These are phyloP conservation scores for Aspergillus pseudotamarii DNA, from an alignment of 2,329 filamentous ascomycete species.

Conservation along the genomic window DNA sequence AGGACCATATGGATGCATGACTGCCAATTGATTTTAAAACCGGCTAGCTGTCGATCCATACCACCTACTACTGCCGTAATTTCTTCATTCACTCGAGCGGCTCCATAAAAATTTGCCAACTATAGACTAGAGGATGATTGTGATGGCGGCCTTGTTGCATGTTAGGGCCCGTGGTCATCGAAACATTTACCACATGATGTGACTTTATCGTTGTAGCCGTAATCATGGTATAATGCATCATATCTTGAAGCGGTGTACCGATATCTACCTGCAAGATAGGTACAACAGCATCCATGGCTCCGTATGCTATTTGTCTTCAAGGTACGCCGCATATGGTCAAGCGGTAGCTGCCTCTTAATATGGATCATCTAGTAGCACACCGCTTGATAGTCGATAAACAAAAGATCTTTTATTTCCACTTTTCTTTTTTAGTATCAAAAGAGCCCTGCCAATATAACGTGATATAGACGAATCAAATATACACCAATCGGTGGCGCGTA, in stretches of 20 bases:
- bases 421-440: no score
- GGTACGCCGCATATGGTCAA: not conserved
- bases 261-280: not conserved
- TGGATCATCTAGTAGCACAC: not conserved
- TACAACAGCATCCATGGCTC: no score
- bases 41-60: not conserved
- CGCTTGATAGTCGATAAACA: not conserved
- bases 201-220: not conserved
- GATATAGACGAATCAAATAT: not conserved
- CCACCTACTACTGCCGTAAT: not conserved
- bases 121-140: not conserved
- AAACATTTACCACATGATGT: not conserved
- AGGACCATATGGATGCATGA: not conserved
- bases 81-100: not conserved
- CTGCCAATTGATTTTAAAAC: not conserved
- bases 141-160: not conserved
- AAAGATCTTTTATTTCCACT: no score
- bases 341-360: not conserved
- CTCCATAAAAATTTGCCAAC: not conserved
- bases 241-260: not conserved
- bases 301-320: not conserved
- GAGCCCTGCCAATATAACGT: no score
- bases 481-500: not conserved
- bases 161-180: not conserved
- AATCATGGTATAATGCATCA: not conserved